Base-by-base conservation (phyloP, 208 protist genomes). In the Trypanosoma brucei region DNA sequence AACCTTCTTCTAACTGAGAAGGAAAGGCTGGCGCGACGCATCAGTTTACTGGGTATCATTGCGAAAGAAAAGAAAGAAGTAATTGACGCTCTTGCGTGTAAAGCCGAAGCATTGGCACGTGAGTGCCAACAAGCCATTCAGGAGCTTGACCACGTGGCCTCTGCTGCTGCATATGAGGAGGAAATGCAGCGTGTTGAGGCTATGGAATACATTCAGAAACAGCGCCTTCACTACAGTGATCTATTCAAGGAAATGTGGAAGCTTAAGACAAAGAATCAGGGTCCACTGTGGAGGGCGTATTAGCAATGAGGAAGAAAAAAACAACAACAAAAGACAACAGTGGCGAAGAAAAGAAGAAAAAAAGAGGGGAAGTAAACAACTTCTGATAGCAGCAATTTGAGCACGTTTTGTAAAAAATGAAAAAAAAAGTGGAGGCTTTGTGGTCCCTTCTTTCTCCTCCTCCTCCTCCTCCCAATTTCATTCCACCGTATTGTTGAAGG, bases 1-100 rank as follows among this genome's bases (percentile, higher is more conserved):
- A 94, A 92, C 60, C 59, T 94, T 46, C 75, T 94, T 30, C 74
- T 89, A 3, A 79, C 71, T 9, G 84, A 94, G 52, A 88, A 92
- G 61, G 83, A 94, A 72, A 76, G 70, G 65, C 64, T 78, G 30
- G 59, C 79, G 40, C 78, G 78, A 52, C 79, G 70, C 49, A 81
- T 94, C 9, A 86, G 83, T 57, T 71, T 86, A 33, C 70, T 92
- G 31, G 84, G 86, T 59, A 86, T 85, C 38, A 67, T 76, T 53
- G 64, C 71, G 34, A 83, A 83, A 62, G 85, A 91, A 63, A 92
- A 92, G 72, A 81, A 94, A 55, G 76, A 85, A 60, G 79, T 89
- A 9, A 82, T 88, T 45, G 81, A 78, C n/a, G 72, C 81, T 1
- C 65, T 89, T 8, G 58, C 73, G 2, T 75, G 73, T 37, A 80